These are phyloP conservation scores for Dionaea muscipula DNA, from an alignment of 179 eudicot species.

Conservation along the genomic window DNA sequence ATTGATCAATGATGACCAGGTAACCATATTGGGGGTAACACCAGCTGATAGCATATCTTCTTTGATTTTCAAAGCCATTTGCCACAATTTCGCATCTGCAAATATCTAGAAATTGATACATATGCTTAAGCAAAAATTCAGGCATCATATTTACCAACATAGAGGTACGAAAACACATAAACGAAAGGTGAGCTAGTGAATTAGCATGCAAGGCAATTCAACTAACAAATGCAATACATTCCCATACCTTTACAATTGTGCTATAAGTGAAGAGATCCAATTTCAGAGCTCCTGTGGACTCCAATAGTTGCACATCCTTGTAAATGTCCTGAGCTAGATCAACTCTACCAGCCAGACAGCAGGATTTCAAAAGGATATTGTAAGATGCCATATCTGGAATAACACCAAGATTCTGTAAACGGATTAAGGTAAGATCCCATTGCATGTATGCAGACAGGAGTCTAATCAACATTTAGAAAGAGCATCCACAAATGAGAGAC, in stretches of 20 bases:
- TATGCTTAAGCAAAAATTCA: constrained; percentile 8
- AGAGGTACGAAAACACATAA: neutral
- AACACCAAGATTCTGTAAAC: constrained; percentile 51
- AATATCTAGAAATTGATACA: constrained; percentile 50
- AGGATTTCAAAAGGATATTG: constrained; percentile 84
- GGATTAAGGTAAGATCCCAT: neutral
- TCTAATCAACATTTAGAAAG: too few relatives aligned
- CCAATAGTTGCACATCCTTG: constrained; percentile 48
- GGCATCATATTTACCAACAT: neutral
- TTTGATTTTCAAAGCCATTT: constrained; percentile 76
- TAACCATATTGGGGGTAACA: constrained; percentile 71
- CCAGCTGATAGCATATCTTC: constrained; percentile 86
- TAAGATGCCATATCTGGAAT: constrained; percentile 68
- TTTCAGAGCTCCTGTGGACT: constrained; percentile 55
- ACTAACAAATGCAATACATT: constrained; percentile 1
- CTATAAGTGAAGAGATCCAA: constrained; percentile 91
- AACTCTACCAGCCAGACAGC: constrained; percentile 76
- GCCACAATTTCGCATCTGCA: constrained; percentile 89
- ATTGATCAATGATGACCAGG: constrained; percentile 89
- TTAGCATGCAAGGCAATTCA: neutral
- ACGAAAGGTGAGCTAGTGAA: neutral
- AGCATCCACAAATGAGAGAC: neutral
- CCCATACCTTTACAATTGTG: constrained; percentile 75
- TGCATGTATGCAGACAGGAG: too few relatives aligned
- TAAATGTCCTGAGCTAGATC: constrained; percentile 87